Conservation (phyloP, 2,329 filamentous ascomycete species). For the Phialophora verrucosa region DNA sequence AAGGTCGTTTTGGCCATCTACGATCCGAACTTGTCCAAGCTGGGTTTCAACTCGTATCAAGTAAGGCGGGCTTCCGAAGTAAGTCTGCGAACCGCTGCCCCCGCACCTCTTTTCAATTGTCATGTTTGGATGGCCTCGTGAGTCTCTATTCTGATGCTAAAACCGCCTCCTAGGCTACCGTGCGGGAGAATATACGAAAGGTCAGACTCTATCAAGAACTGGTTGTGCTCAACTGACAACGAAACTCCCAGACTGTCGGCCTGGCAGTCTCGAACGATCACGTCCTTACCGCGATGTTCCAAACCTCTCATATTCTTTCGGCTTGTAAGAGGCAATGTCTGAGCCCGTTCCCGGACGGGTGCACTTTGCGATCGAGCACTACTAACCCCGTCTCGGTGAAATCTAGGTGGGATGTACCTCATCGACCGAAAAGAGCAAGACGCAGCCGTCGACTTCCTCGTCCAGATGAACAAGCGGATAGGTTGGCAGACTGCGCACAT, state of each 20-base stretch:
- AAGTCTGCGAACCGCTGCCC: neutral
- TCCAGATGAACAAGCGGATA: constrained; percentile 21
- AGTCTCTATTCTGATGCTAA: too few species aligned
- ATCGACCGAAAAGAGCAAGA: constrained; percentile 25
- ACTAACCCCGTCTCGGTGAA: neutral
- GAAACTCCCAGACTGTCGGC: constrained; percentile 22
- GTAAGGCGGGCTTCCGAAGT: constrained; percentile 26
- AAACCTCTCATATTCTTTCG: constrained; percentile 31
- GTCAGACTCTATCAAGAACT: neutral
- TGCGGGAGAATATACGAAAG: too few species aligned
- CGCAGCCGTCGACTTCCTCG: constrained; percentile 26
- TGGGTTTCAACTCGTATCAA: constrained; percentile 27
- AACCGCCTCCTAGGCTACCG: neutral
- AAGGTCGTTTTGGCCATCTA: constrained; percentile 52
- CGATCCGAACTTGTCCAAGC: constrained; percentile 48
- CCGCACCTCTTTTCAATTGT: too few species aligned
- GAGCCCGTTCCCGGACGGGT: too few species aligned
- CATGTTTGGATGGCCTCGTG: too few species aligned
- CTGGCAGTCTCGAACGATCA: constrained; percentile 30
- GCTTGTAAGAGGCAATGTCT: constrained; percentile 22
- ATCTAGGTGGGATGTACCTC: constrained; percentile 29
- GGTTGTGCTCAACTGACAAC: neutral
- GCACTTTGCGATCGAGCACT: neutral
- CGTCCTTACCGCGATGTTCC: constrained; percentile 26
- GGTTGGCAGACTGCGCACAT: constrained; percentile 31